Conservation (phyloP, 2,329 filamentous ascomycete genomes). For the Pseudogymnoascus sp. region DNA sequence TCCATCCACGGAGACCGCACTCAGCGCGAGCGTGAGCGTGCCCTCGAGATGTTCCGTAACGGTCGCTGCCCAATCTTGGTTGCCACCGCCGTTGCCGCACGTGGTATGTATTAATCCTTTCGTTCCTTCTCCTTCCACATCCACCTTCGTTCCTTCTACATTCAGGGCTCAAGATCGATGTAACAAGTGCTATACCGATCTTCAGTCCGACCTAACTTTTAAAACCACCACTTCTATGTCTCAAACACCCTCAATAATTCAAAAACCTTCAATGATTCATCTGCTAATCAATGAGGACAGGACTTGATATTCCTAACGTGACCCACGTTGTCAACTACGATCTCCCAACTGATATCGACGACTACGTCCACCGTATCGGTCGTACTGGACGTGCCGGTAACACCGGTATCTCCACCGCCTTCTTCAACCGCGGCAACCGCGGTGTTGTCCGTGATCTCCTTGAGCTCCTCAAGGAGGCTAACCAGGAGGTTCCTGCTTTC, state of each 20-base stretch:
- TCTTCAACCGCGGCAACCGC: slow-evolving; percentile 99
- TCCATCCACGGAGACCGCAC: slow-evolving; percentile 98
- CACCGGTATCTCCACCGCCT: slow-evolving; percentile 94
- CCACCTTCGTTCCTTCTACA: neutral
- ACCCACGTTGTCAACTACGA: slow-evolving; percentile 99
- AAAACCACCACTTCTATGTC: too few relatives aligned
- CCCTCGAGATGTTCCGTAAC: slow-evolving; percentile 94
- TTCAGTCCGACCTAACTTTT: too few relatives aligned
- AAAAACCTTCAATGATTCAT: neutral
- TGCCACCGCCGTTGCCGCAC: slow-evolving; percentile 89
- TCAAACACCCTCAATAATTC: too few relatives aligned
- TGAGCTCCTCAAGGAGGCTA: slow-evolving; percentile 96
- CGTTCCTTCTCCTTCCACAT: neutral
- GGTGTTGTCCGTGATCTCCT: slow-evolving; percentile 94
- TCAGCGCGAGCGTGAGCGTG: slow-evolving; percentile 96
- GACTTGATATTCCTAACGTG: slow-evolving; percentile 87
- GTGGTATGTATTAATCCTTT: slow-evolving; percentile 28
- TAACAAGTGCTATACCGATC: too few relatives aligned
- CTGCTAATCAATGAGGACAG: too few relatives aligned
- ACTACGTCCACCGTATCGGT: slow-evolving; percentile 98
- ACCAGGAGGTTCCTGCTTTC: slow-evolving; percentile 91
- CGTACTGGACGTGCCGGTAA: slow-evolving; percentile 99
- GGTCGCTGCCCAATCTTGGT: slow-evolving; percentile 93
- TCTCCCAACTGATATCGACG: slow-evolving; percentile 95
- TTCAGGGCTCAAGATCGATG: too few relatives aligned